A percentile compares a stretch with the other conserved stretches of the same genome.
Conservation (phyloP, 768 basidiomycete species). For the Lentinula sp. region DNA sequence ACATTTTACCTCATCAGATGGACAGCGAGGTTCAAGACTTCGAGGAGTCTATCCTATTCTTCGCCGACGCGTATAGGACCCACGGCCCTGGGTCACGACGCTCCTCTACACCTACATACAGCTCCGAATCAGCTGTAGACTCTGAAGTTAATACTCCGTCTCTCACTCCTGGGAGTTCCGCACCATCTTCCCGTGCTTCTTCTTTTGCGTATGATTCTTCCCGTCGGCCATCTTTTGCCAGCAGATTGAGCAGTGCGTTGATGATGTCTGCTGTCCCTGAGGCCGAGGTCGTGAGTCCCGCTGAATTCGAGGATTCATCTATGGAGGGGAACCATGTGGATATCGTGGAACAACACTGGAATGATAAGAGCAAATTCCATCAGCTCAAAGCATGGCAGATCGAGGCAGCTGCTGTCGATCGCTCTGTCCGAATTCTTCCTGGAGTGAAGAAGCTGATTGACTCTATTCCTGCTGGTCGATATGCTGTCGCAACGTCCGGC, state of each 20-base stretch:
- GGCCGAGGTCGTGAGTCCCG: constrained; percentile 13
- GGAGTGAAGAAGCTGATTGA: constrained; percentile 62
- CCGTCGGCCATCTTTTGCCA: constrained; percentile 43
- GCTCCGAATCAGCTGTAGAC: constrained; percentile 15
- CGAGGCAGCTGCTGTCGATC: constrained; percentile 51
- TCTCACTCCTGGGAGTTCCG: constrained; percentile 28
- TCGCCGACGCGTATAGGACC: constrained; percentile 50
- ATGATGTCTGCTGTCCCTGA: constrained; percentile 28
- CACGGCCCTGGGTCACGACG: constrained; percentile 32
- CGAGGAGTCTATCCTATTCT: constrained; percentile 60
- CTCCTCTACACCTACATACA: constrained; percentile 14
- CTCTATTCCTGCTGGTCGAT: constrained; percentile 58
- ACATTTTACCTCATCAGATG: constrained; percentile 49
- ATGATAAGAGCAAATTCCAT: constrained; percentile 23
- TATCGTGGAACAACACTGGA: not conserved
- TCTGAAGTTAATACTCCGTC: constrained; percentile 36
- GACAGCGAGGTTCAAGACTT: constrained; percentile 53
- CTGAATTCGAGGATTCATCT: constrained; percentile 20
- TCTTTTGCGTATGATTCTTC: constrained; percentile 27
- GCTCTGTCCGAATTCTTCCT: constrained; percentile 65
- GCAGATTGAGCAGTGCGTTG: constrained; percentile 33
- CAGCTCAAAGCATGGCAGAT: constrained; percentile 44
- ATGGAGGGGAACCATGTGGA: constrained; percentile 30
- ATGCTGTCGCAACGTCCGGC: constrained; percentile 70
- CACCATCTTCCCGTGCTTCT: constrained; percentile 35